phyloP scores from a whole-genome alignment of 768 basidiomycete genomes.

The Phylloporus rhodoxanthus region DNA sequence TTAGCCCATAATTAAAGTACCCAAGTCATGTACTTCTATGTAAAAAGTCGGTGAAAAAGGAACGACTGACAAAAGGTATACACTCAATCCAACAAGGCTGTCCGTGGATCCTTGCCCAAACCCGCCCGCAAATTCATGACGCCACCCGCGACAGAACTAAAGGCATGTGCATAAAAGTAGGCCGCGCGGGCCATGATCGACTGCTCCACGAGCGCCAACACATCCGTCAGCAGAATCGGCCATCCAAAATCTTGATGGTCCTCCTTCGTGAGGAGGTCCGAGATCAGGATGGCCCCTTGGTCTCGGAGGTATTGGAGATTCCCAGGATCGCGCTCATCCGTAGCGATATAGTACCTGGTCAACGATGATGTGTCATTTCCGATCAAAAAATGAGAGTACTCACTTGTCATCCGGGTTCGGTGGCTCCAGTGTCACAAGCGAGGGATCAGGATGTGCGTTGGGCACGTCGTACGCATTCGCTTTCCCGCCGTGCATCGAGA shows the following conservation, averaged over 20 bases:
- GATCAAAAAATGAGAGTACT: not conserved
- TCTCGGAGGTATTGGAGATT: conserved; percentile 11
- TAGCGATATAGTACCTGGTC: conserved; percentile 33
- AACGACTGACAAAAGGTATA: not conserved
- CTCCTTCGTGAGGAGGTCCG: conserved; percentile 39
- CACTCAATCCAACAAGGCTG: conserved; percentile 32
- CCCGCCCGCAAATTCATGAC: conserved; percentile 38
- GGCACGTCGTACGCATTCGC: conserved; percentile 20
- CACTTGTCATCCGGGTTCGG: conserved; percentile 23
- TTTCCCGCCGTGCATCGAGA: conserved; percentile 18
- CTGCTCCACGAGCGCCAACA: conserved; percentile 40
- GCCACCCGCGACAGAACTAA: conserved; percentile 38
- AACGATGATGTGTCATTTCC: not conserved
- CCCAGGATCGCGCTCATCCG: conserved; percentile 37
- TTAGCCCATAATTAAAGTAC: too few species aligned
- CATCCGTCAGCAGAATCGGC: conserved; percentile 39
- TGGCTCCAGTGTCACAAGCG: conserved; percentile 21
- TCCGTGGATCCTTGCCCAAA: conserved; percentile 37
- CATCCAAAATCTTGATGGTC: conserved; percentile 37
- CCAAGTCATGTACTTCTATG: too few species aligned
- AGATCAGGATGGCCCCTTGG: conserved; percentile 34
- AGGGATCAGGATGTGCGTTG: conserved; percentile 11
- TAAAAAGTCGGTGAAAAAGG: not conserved
- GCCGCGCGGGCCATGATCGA: conserved; percentile 31
- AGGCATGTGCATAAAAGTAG: conserved; percentile 39